A percentile compares a stretch with the other conserved stretches of the same genome.
phyloP scores from a whole-genome alignment of 306 rosid genomes.

The Lathyrus tuberosus region DNA sequence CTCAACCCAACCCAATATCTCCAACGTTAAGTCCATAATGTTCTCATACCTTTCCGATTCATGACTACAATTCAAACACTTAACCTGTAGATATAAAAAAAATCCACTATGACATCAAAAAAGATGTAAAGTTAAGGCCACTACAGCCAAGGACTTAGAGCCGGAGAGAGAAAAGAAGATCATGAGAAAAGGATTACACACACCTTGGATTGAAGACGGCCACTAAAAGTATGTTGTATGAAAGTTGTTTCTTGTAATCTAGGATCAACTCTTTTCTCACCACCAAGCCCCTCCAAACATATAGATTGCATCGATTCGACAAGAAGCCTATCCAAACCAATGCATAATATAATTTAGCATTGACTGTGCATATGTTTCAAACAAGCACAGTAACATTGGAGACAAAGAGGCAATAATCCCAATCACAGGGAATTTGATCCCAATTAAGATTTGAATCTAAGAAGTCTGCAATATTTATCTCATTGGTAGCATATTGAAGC shows the following conservation, averaged over 20 bases:
- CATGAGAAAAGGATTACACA: slow-evolving; percentile 23
- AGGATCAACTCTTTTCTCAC: no score
- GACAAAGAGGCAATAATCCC: slow-evolving; percentile 21
- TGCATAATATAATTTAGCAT: slow-evolving; percentile 25
- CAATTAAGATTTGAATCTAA: slow-evolving; percentile 46
- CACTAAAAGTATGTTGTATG: no score
- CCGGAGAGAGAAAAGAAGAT: background rate
- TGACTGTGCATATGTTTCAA: slow-evolving; percentile 26
- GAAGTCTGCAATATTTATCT: slow-evolving; percentile 50
- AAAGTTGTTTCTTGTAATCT: no score
- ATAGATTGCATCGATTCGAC: slow-evolving; percentile 88
- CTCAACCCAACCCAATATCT: slow-evolving; percentile 87
- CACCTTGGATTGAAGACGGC: no score
- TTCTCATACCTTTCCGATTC: slow-evolving; percentile 85
- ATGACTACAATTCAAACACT: slow-evolving; percentile 78
- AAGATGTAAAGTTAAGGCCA: background rate
- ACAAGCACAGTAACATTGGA: slow-evolving; percentile 32
- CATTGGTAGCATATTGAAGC: slow-evolving; percentile 54
- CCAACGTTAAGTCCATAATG: slow-evolving; percentile 80
- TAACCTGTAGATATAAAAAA: slow-evolving; percentile 53
- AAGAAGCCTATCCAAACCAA: slow-evolving; percentile 65
- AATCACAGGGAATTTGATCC: slow-evolving; percentile 43
- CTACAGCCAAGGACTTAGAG: background rate
- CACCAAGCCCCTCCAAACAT: no score
- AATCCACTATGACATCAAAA: slow-evolving; percentile 35